Percentiles rank a stretch among this genome's conserved stretches.
Conservation (phyloP, 352 stramenopile species). For the Globisporangium okanoganense region DNA sequence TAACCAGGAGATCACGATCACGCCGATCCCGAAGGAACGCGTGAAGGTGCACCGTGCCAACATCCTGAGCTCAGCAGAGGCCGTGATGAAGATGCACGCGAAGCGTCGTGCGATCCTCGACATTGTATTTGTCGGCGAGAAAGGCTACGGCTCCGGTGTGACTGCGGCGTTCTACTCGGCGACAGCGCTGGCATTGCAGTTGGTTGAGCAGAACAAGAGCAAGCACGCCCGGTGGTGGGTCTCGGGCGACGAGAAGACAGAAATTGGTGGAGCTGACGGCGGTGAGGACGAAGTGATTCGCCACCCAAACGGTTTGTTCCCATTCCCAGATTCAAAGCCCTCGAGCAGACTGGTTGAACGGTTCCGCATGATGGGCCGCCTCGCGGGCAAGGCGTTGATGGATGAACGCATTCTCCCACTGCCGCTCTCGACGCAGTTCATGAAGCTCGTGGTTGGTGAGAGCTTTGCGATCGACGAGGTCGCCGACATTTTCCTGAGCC, state of each 20-base stretch:
- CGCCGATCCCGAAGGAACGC: slow-evolving; percentile 81
- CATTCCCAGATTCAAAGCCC: slow-evolving; percentile 40
- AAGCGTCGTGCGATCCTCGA: slow-evolving; percentile 83
- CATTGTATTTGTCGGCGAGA: slow-evolving; percentile 83
- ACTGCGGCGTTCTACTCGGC: slow-evolving; percentile 85
- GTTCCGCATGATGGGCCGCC: slow-evolving; percentile 77
- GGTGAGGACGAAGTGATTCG: slow-evolving; percentile 51
- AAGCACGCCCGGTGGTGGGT: slow-evolving; percentile 49
- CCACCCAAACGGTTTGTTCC: slow-evolving; percentile 77
- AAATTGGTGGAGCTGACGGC: slow-evolving; percentile 12
- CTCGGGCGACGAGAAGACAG: slow-evolving; percentile 33
- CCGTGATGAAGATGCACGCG: slow-evolving; percentile 82
- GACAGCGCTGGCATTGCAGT: slow-evolving; percentile 62
- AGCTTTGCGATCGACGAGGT: slow-evolving; percentile 49
- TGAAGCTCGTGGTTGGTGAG: slow-evolving; percentile 72
- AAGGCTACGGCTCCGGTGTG: slow-evolving; percentile 81
- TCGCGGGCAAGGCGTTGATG: slow-evolving; percentile 82
- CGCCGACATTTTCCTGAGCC: slow-evolving; percentile 51
- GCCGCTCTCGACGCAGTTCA: slow-evolving; percentile 70
- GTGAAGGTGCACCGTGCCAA: slow-evolving; percentile 78
- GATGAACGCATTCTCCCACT: slow-evolving; percentile 74
- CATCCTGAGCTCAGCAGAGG: slow-evolving; percentile 70
- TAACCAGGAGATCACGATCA: slow-evolving; percentile 82
- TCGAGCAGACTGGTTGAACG: slow-evolving; percentile 48
- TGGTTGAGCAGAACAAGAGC: slow-evolving; percentile 39